These are phyloP conservation scores for Bauhinia variegata DNA, from an alignment of 306 rosid species.

Conservation along the genomic window DNA sequence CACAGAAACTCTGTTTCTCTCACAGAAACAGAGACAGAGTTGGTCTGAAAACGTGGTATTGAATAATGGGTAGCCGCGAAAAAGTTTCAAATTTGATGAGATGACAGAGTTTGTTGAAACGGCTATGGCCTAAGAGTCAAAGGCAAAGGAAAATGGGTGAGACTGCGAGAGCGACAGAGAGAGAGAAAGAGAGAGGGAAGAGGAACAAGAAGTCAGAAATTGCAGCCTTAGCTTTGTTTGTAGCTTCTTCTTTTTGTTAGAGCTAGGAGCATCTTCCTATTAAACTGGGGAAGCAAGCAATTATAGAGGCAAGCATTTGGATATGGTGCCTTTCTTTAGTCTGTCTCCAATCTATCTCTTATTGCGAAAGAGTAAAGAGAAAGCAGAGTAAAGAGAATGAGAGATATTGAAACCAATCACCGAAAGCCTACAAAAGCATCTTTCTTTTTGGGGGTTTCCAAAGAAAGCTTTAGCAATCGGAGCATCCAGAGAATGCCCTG, in stretches of 20 bases:
- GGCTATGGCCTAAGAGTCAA: constrained; percentile 45
- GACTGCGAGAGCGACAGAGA: constrained; percentile 29
- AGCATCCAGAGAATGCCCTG: constrained; percentile 14
- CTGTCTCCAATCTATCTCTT: background rate
- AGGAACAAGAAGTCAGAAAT: constrained; percentile 51
- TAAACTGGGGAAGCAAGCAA: constrained; percentile 29
- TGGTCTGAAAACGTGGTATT: background rate
- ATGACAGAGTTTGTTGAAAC: constrained; percentile 31
- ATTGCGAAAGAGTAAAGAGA: constrained; percentile 24
- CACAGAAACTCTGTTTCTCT: no score
- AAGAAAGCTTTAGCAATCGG: constrained; percentile 46
- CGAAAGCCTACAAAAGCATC: constrained; percentile 81
- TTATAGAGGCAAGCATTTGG: constrained; percentile 29
- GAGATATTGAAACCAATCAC: constrained; percentile 72
- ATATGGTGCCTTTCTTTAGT: constrained; percentile 35
- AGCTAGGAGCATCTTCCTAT: constrained; percentile 27
- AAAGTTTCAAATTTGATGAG: constrained; percentile 39
- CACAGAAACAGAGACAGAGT: background rate
- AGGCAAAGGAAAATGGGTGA: constrained; percentile 15
- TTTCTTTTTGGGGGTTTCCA: constrained; percentile 46
- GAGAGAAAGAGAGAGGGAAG: constrained; percentile 5
- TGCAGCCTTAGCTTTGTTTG: constrained; percentile 55
- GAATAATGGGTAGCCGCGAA: constrained; percentile 39
- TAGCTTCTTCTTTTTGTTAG: constrained; percentile 6
- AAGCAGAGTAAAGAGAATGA: constrained; percentile 42